Base-by-base conservation (phyloP, 1,139 yeast genomes). In the Taphrina communis region DNA sequence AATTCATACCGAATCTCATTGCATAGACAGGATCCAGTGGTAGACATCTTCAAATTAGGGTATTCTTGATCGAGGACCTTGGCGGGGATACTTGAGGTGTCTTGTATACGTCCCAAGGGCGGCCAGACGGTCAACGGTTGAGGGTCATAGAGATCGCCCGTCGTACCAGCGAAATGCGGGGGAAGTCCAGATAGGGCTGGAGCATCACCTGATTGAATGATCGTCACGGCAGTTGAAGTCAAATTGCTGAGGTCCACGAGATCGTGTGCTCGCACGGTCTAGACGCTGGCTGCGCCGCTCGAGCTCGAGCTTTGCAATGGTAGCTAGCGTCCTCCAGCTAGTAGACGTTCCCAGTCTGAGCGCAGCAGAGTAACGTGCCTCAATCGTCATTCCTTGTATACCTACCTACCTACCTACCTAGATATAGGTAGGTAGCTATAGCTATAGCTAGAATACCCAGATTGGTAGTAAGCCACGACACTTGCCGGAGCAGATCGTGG, bases 21-120 rank as follows among this genome's bases (percentile, higher is more conserved):
- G 36, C 60, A 56, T 14, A 56, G 36, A 39, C 60, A 56, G 31
- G 60, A 56, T n/a, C 60, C 60, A 1, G 39, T 56, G 36, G 60
- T 56, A 39, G 60, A 56, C 60, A 56, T 56, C 17, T 39, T n/a
- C 19, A 3, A 53, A 7, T n/a, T 12, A 12, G 42, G 17, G 17
- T 17, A 17, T 17, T 17, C 17, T 17, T 17, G 17, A 36, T 31
- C 2, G 57, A 25, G 42, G 42, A 35, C 42, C 42, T 53, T 53
- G 57, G 39, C 6, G 57, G 31, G 57, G 11, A 9, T 35, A 21
- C 9, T 35, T 7, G 35, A 12, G 55, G 38, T 25, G 17, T 50
- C 36, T 50, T 17, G n/a, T 50, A 21, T 21, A 31, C 11, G 19
- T 44, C 31, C 31, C 4, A 4, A 25, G 4, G 31, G 31, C 31